These are phyloP conservation scores for Wallacemonas sp. DNA, from an alignment of 208 protist genomes.

Conservation along the genomic window DNA sequence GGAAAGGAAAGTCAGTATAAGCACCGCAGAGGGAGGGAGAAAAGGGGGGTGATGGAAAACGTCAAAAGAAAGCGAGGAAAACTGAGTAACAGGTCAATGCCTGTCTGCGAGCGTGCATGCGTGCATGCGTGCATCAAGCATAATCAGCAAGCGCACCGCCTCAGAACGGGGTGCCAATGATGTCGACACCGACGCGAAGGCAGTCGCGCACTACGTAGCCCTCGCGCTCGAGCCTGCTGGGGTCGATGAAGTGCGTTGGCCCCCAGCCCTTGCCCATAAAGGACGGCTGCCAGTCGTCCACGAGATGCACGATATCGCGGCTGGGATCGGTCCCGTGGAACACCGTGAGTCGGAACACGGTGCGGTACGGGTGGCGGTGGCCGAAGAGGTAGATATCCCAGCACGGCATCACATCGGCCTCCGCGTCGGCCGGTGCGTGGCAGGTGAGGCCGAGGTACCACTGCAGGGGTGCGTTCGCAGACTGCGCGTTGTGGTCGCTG, in stretches of 20 bases:
- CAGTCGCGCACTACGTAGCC: conserved; percentile 37
- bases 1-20: conserved; percentile 7
- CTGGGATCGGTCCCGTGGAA: conserved; percentile 33
- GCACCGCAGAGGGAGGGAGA: not conserved
- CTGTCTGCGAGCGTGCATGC: not conserved
- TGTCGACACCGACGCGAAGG: conserved; percentile 40
- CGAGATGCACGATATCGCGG: conserved; percentile 34
- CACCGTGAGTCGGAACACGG: conserved; percentile 38
- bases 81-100: too few species aligned
- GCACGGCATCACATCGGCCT: conserved; percentile 13
- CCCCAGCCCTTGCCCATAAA: conserved; percentile 57
- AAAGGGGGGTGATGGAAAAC: conserved; percentile 2
- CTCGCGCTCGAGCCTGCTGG: conserved; percentile 18
- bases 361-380: conserved; percentile 35
- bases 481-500: too few species aligned
- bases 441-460: conserved; percentile 49
- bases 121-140: not conserved
- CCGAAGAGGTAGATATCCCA: conserved; percentile 51
- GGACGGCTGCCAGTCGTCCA: conserved; percentile 40
- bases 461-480: conserved; percentile 5
- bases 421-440: not conserved
- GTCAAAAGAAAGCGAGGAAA: not conserved
- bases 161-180: conserved; percentile 33
- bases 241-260: conserved; percentile 43
- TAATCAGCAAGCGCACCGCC: not conserved